Evolutionary conservation across 805 yeast genomes (phyloP).

Genomic region (Lipomyces yamanashiensis): DNA sequence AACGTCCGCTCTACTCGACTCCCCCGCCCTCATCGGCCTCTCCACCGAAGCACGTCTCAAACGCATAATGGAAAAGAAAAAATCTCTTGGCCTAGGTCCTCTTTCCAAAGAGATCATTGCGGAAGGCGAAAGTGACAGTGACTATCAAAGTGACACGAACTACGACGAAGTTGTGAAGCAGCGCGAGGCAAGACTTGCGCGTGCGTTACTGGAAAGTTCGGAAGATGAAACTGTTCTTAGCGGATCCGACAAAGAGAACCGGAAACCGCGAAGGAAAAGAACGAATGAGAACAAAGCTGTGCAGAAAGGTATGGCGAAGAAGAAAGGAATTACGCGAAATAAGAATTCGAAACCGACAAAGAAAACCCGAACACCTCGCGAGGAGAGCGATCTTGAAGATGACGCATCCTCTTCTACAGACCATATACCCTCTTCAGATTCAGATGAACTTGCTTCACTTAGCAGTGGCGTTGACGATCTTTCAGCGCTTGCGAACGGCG

Average conservation of each 20-base stretch:
- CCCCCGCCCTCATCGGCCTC: background rate
- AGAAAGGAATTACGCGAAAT: background rate
- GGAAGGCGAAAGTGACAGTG: slow-evolving; percentile 19
- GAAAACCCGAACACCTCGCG: background rate
- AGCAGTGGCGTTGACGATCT: slow-evolving; percentile 6
- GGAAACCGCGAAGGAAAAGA: slow-evolving; percentile 1
- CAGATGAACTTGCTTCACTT: background rate
- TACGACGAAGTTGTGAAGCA: slow-evolving; percentile 1
- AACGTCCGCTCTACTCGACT: background rate
- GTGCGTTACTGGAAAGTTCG: background rate
- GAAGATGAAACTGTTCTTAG: background rate
- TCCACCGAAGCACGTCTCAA: slow-evolving; percentile 1
- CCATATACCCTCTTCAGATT: background rate
- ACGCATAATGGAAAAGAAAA: slow-evolving; percentile 4
- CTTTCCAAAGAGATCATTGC: slow-evolving; percentile 14
- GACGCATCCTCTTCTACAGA: background rate
- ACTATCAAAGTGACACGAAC: slow-evolving; percentile 14
- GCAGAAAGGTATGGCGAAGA: slow-evolving; percentile 5
- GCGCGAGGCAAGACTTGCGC: slow-evolving; percentile 2
- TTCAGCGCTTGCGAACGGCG: background rate
- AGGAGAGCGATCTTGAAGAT: background rate
- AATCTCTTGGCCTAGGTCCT: slow-evolving; percentile 1
- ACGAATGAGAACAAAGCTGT: background rate
- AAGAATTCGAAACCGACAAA: background rate
- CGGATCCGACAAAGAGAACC: slow-evolving; percentile 12